Base-by-base conservation (phyloP, 495 filamentous ascomycete genomes). In the Trypethelium eluteriae region DNA sequence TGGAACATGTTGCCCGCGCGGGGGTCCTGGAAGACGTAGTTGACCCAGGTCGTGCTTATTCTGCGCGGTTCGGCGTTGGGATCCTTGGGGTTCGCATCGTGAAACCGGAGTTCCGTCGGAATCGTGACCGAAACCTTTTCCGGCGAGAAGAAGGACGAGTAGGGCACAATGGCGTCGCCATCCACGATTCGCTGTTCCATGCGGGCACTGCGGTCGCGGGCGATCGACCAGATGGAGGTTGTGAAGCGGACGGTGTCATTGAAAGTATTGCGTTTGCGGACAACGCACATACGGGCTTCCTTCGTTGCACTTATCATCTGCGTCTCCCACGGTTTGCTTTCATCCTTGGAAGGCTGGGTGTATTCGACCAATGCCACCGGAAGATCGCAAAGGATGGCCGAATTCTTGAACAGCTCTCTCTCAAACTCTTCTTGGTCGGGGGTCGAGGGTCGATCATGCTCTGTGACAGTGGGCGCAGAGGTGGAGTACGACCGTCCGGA, bases 341-440 rank as follows among this genome's bases (percentile, higher is more conserved):
- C 69, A 44, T 75, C 71, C 2, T 66, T 63, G 25, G 71, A 62
- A 34, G 64, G 67, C 44, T 70, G 69, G 2, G 76, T 70, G 47
- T 76, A 77, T 65, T 79, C 76, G 32, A 79, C 70, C 7, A 69
- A 56, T 10, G 39, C 68, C 25, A 68, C 74, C 11, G 68, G 71
- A 69, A 78, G 71, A 63, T 77, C 76, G 44, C 76, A 78, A 11
- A 77, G 64, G 32, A 77, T 75, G n/a, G 73, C 75, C 0, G 76
- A 68, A 62, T 78, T 74, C 35, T 72, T 68, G 70, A 77, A 78
- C 0, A 75, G 68, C 1, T 39, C 47, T 41, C 70, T 73, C 49
- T 78, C 75, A 57, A 78, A 78, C 2, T 53, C 25, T 0, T 71
- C 69, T 62, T 72, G 72, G 53, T 75, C 69, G 41, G 65, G 69